Evolutionary conservation across 1,284 basidiomycete species (phyloP).

Genomic region (Ustilago esculenta): DNA sequence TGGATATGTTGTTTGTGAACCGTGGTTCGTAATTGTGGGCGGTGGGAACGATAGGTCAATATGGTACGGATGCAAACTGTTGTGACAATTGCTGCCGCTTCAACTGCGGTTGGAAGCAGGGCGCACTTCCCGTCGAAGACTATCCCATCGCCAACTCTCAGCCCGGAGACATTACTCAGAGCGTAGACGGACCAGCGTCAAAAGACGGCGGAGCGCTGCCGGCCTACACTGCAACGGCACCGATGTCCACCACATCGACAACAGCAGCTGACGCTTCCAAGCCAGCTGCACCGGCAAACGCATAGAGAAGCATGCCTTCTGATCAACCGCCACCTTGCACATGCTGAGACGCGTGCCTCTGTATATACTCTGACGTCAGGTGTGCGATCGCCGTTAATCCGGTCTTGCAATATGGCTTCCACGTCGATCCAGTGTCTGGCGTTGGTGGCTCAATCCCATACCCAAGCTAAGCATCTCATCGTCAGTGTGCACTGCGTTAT

Average conservation of each 20-base stretch:
- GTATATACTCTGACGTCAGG: too few species aligned
- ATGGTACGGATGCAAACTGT: constrained; percentile 26
- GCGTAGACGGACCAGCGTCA: not conserved
- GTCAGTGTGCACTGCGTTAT: too few species aligned
- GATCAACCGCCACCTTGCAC: not conserved
- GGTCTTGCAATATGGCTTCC: too few species aligned
- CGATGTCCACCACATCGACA: constrained; percentile 19
- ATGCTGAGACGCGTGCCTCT: too few species aligned
- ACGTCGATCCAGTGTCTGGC: too few species aligned
- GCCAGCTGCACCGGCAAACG: not conserved
- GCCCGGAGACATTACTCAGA: constrained; percentile 9
- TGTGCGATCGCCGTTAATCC: too few species aligned
- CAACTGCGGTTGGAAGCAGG: constrained; percentile 43
- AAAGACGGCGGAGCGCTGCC: constrained; percentile 4
- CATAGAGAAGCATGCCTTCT: not conserved
- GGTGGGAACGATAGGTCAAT: constrained; percentile 12
- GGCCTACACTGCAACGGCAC: constrained; percentile 27
- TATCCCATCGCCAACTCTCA: constrained; percentile 36
- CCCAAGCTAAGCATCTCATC: too few species aligned
- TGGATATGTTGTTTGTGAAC: not conserved
- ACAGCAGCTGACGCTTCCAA: not conserved
- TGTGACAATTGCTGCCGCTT: constrained; percentile 43
- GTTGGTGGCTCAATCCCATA: too few species aligned
- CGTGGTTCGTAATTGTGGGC: too few species aligned
- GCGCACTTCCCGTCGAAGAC: constrained; percentile 39